These are phyloP conservation scores for Eudorina sp. DNA, from an alignment of 139 green algal species.

Conservation along the genomic window DNA sequence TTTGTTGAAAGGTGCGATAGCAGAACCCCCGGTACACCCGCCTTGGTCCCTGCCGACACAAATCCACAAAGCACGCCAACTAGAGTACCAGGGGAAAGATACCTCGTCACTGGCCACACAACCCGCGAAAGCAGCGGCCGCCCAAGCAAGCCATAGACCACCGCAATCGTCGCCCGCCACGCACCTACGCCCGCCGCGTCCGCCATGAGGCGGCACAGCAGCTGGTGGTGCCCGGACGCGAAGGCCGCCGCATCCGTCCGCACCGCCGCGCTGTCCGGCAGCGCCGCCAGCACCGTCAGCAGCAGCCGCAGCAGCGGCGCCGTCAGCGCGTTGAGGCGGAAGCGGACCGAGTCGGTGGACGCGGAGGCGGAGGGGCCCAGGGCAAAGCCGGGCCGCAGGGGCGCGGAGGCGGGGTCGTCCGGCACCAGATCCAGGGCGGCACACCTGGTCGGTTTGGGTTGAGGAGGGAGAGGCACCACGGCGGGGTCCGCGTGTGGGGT, in stretches of 20 bases:
- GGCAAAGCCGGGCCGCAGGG: not conserved
- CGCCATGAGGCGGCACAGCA: constrained; percentile 67
- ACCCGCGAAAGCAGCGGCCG: no score
- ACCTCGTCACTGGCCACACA: no score
- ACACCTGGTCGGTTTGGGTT: constrained; percentile 43
- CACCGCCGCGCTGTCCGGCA: constrained; percentile 62
- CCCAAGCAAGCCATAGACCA: no score
- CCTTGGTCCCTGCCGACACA: no score
- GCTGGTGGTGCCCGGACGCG: constrained; percentile 62
- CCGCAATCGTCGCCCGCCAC: no score
- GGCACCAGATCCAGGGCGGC: constrained; percentile 66
- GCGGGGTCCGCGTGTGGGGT: no score
- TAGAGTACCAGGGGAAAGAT: no score
- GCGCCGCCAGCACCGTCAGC: constrained; percentile 60
- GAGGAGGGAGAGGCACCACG: no score
- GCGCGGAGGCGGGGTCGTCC: constrained; percentile 59
- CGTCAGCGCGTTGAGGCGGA: constrained; percentile 21
- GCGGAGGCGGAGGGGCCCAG: not conserved
- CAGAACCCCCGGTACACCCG: no score
- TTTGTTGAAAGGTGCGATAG: no score
- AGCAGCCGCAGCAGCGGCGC: constrained; percentile 66
- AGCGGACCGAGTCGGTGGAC: constrained; percentile 13
- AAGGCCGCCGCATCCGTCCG: constrained; percentile 65
- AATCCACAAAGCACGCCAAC: no score
- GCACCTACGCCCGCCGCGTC: constrained; percentile 67